Evolutionary conservation across 345 rosid genomes (phyloP).

Genomic region (Crucihimalaya himalaica): DNA sequence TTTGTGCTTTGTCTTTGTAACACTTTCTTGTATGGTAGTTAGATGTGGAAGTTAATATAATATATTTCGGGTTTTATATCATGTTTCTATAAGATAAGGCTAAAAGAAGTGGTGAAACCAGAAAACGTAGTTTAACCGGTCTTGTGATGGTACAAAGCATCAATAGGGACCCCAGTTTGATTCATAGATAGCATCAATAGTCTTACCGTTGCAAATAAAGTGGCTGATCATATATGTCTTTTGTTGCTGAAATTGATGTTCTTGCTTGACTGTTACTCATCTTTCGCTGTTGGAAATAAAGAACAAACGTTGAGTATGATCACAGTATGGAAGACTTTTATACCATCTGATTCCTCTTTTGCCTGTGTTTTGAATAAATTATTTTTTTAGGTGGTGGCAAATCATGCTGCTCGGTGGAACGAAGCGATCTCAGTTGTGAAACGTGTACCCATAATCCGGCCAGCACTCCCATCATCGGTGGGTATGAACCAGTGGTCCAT

Average conservation of each 20-base stretch:
- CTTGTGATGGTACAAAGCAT: no score
- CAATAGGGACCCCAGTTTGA: no score
- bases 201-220: neutral
- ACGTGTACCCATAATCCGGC: constrained; percentile 76
- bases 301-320: neutral
- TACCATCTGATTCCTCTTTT: constrained; percentile 23
- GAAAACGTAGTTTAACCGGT: neutral
- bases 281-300: no score
- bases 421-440: constrained; percentile 87
- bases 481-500: constrained; percentile 81
- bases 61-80: no score
- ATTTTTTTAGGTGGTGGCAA: constrained; percentile 40
- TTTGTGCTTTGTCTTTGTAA: neutral
- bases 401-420: constrained; percentile 74
- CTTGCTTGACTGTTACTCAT: constrained; percentile 7
- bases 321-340: neutral
- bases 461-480: constrained; percentile 60
- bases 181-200: no score
- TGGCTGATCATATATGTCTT: neutral
- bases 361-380: neutral
- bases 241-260: neutral
- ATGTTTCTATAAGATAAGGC: neutral
- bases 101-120: neutral
- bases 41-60: no score
- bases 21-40: neutral